Conservation (phyloP, 1,284 basidiomycete species). For the Ceratobasidium sp. region DNA sequence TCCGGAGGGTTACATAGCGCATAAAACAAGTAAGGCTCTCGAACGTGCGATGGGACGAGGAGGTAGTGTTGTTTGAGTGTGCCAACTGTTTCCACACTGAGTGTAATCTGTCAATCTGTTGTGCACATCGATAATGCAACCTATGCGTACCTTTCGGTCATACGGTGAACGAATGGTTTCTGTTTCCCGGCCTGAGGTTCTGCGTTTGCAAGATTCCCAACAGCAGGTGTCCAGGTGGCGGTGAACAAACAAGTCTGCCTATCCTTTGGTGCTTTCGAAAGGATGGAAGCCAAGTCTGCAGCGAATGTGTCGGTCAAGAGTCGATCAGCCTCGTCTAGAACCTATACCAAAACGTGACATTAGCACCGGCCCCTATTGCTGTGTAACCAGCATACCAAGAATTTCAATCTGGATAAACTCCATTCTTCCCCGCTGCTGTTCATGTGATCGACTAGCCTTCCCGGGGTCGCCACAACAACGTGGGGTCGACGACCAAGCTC, state of each 20-base stretch:
- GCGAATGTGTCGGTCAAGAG: conserved; percentile 92
- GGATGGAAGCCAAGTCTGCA: conserved; percentile 84
- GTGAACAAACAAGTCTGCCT: conserved; percentile 98
- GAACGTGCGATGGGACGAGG: conserved; percentile 93
- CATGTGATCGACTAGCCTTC: conserved; percentile 92
- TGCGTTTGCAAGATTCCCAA: conserved; percentile 81
- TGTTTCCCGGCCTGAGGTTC: conserved; percentile 84
- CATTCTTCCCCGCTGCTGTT: conserved; percentile 79
- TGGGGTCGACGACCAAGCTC: conserved; percentile 90
- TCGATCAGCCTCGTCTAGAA: conserved; percentile 94
- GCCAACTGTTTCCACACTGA: conserved; percentile 85
- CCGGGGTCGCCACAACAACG: conserved; percentile 95
- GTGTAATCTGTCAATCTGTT: neutral
- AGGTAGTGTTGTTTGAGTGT: conserved; percentile 90
- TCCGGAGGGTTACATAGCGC: conserved; percentile 89
- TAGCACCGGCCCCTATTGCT: neutral
- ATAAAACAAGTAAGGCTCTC: conserved; percentile 93
- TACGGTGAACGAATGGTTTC: conserved; percentile 88
- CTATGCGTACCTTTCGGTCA: conserved; percentile 71
- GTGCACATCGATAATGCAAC: conserved; percentile 19
- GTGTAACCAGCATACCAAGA: conserved; percentile 69
- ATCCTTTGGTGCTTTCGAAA: conserved; percentile 80
- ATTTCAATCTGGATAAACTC: conserved; percentile 86
- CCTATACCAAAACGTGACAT: conserved; percentile 55
- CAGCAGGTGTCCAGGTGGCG: conserved; percentile 90